Percentiles rank a stretch among this genome's conserved stretches.
These are phyloP conservation scores for Cystobasidium tubakii DNA, from an alignment of 768 basidiomycete genomes.

Conservation along the genomic window DNA sequence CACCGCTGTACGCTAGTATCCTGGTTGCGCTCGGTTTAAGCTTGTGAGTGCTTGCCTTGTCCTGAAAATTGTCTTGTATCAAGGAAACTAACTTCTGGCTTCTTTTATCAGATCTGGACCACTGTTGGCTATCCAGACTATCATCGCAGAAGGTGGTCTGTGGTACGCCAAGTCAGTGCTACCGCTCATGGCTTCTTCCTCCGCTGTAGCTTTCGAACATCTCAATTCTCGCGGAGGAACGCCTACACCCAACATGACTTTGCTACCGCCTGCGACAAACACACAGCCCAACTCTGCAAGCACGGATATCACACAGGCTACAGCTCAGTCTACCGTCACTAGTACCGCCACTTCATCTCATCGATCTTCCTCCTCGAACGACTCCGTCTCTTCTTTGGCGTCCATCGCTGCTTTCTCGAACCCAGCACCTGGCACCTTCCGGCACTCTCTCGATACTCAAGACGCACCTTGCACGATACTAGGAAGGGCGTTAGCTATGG, in stretches of 20 bases:
- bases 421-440: conserved; percentile 14
- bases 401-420: conserved; percentile 25
- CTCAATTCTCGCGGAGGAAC: conserved; percentile 23
- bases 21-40: conserved; percentile 25
- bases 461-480: conserved; percentile 15
- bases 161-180: conserved; percentile 4
- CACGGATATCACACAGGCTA: conserved; percentile 3
- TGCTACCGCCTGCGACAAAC: background rate
- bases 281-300: conserved; percentile 10
- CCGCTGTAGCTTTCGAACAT: conserved; percentile 35
- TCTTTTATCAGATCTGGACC: conserved; percentile 14
- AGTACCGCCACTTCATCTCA: background rate
- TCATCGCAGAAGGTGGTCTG: conserved; percentile 24
- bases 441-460: conserved; percentile 24
- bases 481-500: conserved; percentile 21
- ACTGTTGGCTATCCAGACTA: conserved; percentile 28
- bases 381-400: conserved; percentile 21
- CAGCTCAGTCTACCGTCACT: background rate
- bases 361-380: conserved; percentile 10
- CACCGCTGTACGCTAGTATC: conserved; percentile 8
- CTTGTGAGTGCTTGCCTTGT: background rate
- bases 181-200: conserved; percentile 30
- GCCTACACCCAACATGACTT: background rate
- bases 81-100: no score
- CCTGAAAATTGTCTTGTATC: background rate